Evolutionary conservation across 441 rosid species (phyloP).

Genomic region (Erodium texanum): DNA sequence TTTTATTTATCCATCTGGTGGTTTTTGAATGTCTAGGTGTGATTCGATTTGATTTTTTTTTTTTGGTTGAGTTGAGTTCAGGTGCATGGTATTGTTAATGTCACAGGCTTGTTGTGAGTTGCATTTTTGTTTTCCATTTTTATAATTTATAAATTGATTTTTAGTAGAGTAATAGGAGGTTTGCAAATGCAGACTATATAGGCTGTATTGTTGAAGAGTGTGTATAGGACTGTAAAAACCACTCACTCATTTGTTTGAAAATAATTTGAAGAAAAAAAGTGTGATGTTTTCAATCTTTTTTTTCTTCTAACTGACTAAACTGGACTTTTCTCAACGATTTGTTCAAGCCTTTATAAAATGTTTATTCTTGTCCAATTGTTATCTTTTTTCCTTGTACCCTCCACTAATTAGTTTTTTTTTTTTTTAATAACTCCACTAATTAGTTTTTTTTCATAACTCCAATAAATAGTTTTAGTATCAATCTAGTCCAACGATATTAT

Average conservation of each 20-base stretch:
- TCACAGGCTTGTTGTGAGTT: conserved; percentile 41
- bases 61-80: conserved; percentile 25
- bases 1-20: conserved; percentile 18
- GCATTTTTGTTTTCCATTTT: conserved; percentile 27
- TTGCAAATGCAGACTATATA: conserved; percentile 33
- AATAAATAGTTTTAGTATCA: too few relatives aligned
- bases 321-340: too few relatives aligned
- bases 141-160: conserved; percentile 15
- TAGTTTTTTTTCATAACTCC: too few relatives aligned
- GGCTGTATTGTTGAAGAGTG: conserved; percentile 39
- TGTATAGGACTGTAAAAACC: conserved; percentile 45
- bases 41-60: conserved; percentile 3
- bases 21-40: conserved; percentile 31
- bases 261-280: too few relatives aligned
- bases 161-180: conserved; percentile 24
- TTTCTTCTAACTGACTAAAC: too few relatives aligned
- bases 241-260: conserved; percentile 24
- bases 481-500: too few relatives aligned
- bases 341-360: too few relatives aligned
- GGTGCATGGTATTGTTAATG: conserved; percentile 35
- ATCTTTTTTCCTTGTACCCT: too few relatives aligned
- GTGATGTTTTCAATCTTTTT: not conserved
- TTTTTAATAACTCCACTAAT: too few relatives aligned
- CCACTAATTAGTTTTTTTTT: too few relatives aligned
- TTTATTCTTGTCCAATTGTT: too few relatives aligned